Evolutionary conservation across 805 yeast genomes (phyloP).

Genomic region (Saccharomycopsis lassenensis): DNA sequence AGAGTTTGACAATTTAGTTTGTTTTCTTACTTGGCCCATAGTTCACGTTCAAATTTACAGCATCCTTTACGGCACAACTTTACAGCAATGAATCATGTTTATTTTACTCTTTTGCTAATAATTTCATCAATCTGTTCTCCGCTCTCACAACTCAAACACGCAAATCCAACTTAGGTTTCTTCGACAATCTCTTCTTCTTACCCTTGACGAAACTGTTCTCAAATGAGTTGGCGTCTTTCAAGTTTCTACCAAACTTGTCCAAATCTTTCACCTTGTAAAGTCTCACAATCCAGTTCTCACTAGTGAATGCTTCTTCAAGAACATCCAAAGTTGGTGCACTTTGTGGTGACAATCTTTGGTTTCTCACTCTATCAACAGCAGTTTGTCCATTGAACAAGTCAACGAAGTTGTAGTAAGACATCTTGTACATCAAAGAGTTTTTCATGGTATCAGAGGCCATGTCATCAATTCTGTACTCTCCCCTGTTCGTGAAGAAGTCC

Average conservation of each 20-base stretch:
- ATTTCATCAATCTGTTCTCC: too few species aligned
- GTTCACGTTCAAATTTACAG: too few species aligned
- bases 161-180: constrained; percentile 45
- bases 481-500: constrained; percentile 68
- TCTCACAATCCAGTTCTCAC: constrained; percentile 95
- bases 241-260: constrained; percentile 78
- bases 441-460: constrained; percentile 78
- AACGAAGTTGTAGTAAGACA: constrained; percentile 80
- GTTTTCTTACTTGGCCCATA: too few species aligned
- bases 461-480: constrained; percentile 82
- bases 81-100: too few species aligned
- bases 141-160: constrained; percentile 26
- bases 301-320: constrained; percentile 88
- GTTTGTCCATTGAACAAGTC: constrained; percentile 50
- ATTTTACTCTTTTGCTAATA: neutral
- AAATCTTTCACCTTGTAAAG: constrained; percentile 83
- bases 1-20: too few species aligned
- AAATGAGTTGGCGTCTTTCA: constrained; percentile 44
- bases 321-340: constrained; percentile 51
- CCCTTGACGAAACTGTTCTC: constrained; percentile 29
- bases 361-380: constrained; percentile 79
- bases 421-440: constrained; percentile 85
- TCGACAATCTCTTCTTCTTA: constrained; percentile 33
- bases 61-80: too few species aligned
- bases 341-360: constrained; percentile 52